Evolutionary conservation across 2,329 filamentous ascomycete genomes (phyloP).

Genomic region (Botrytis pseudocinerea): DNA sequence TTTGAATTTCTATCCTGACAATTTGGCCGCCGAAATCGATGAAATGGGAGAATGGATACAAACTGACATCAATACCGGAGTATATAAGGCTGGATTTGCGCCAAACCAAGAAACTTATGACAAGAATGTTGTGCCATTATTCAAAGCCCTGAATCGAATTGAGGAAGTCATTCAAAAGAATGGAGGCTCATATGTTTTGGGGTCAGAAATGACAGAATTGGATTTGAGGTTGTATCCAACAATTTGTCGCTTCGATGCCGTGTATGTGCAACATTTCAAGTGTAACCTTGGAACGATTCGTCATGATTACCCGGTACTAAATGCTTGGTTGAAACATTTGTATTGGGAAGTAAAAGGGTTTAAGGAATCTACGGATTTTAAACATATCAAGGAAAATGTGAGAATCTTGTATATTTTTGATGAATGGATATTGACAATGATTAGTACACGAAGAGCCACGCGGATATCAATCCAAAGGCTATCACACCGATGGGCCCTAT

Average conservation of each 20-base stretch:
- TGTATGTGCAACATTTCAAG: slow-evolving; percentile 64
- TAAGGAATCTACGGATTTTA: slow-evolving; percentile 41
- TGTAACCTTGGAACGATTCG: slow-evolving; percentile 64
- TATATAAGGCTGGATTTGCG: slow-evolving; percentile 77
- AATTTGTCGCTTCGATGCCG: slow-evolving; percentile 65
- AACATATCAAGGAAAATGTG: slow-evolving; percentile 53
- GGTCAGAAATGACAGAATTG: slow-evolving; percentile 64
- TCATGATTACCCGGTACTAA: slow-evolving; percentile 56
- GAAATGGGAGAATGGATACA: slow-evolving; percentile 76
- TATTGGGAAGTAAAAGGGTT: slow-evolving; percentile 64
- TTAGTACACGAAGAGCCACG: slow-evolving; percentile 88
- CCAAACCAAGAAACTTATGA: slow-evolving; percentile 81
- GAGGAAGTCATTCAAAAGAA: slow-evolving; percentile 63
- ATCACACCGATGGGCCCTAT: slow-evolving; percentile 86
- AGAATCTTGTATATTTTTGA: not conserved
- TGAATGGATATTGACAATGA: slow-evolving; percentile 23
- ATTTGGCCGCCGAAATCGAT: slow-evolving; percentile 25
- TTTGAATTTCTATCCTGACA: slow-evolving; percentile 18
- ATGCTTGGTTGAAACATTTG: slow-evolving; percentile 60
- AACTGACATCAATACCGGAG: slow-evolving; percentile 65
- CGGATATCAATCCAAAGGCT: slow-evolving; percentile 62
- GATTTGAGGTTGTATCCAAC: slow-evolving; percentile 69
- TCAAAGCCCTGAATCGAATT: slow-evolving; percentile 71
- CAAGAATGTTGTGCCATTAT: slow-evolving; percentile 66
- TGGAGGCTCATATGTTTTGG: slow-evolving; percentile 56